Base-by-base conservation (phyloP, 23 red algal species). In the Gracilariopsis chorda region DNA sequence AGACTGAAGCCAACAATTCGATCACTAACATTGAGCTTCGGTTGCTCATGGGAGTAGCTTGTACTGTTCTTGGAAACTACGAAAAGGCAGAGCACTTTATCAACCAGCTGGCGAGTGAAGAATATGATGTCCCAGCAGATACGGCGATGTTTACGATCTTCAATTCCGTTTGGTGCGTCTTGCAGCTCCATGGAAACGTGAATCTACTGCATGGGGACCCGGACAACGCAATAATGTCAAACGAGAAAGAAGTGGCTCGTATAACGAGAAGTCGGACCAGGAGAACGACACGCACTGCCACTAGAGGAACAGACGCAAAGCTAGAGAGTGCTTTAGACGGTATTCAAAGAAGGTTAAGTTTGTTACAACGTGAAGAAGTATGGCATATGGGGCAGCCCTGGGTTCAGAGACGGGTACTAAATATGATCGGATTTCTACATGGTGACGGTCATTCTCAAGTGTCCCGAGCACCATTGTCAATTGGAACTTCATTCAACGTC, bases 401-500 rank as follows among this genome's bases (percentile, higher is more conserved):
- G 67, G 28, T 73, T 23, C 67, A 73, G 40, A 73, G 67, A 35
- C 67, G 67, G 6, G 20, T 73, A 23, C 42, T 73, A 42, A 73
- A 23, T 12, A 27, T 39, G 20, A 21, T 36, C 1, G 67, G 67
- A 25, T 73, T 73, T 46, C 11, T 73, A 25, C 7, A 23, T 6
- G 67, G 28, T 11, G 37, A 46, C 16, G 20, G 8, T 70, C 32
- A 35, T 14, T 70, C 67, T 46, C 39, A 46, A 35, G 28, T 21
- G 32, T 73, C 23, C 28, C 36, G 67, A 27, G 67, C 67, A 12
- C n/a, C 47, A 13, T 12, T 55, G 28, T 80, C 52, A 21, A 45
- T 84, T 47, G 82, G 58, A 13, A 43, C 82, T 32, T 46, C 45
- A 32, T 67, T 71, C 20, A 71, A 70, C 30, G 58, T 70, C 36